Evolutionary conservation across 768 basidiomycete genomes (phyloP), one percentile per base, ranked within the genome.

Genomic region (Fibroporia radiculosa): DNA sequence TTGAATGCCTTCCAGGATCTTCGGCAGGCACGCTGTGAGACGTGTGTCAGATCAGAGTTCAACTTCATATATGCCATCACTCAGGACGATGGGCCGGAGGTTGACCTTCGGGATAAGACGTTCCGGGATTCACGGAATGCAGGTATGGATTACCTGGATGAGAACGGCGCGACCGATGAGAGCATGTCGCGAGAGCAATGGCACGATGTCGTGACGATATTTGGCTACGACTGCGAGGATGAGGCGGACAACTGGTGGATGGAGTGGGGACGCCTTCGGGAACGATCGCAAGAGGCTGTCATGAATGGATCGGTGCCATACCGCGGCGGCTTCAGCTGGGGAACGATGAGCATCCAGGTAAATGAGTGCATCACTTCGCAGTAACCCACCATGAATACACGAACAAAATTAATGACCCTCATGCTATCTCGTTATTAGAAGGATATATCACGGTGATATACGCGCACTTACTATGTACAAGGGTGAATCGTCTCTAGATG

Each of bases 221-320:
- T 62, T 39, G 57, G 56, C 12, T 67, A 66, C 45, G 62, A 66
- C 38, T 61, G 62, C 28, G 61, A 63, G 52, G 65, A 66, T 45
- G 62, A 59, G 44, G 63, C 62, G 36, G 65, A 66, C 39, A 59
- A 65, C 47, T 66, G 64, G 65, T 66, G 63, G 62, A 56, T 64
- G 8, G 47, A 59, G 19, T 65, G 65, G 64, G 65, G 65, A 6
- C 35, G 55, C 6, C 51, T 63, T 6, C 52, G 53, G 27, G 52
- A 57, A 39, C 52, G 52, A n/a, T 53, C 61, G 31, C 11, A 31
- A 8, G 41, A 42, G 27, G 34, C 13, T 12, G 10, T 10, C 14
- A 12, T n/a, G 16, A 8, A 14, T 7, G n/a, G n/a, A n/a, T n/a
- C n/a, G n/a, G n/a, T n/a, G n/a, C n/a, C n/a, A n/a, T n/a, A n/a